Conservation (phyloP, 192 early-diverging fungal species). For the Gonapodya prolifera region DNA sequence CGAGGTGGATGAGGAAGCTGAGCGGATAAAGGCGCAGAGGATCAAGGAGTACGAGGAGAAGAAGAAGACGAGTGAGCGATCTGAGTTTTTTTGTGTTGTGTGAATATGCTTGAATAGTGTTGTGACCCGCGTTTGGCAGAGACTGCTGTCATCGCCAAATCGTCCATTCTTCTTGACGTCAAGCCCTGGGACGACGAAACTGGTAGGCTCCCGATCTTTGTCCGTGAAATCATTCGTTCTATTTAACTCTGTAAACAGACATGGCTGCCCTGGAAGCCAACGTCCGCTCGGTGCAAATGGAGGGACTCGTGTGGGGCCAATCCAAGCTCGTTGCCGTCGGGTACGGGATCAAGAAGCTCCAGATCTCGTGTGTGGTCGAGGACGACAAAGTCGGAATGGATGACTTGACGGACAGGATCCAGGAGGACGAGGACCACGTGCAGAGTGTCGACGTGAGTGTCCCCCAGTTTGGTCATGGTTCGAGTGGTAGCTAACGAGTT, state of each 20-base stretch:
- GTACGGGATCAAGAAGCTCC: slow-evolving; percentile 94
- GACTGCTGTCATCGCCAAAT: slow-evolving; percentile 82
- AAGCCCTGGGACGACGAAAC: slow-evolving; percentile 99
- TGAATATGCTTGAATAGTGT: background rate
- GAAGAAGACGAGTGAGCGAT: slow-evolving; percentile 70
- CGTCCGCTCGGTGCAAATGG: slow-evolving; percentile 67
- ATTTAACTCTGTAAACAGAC: too few relatives aligned
- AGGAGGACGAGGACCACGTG: slow-evolving; percentile 68
- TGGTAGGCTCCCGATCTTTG: slow-evolving; percentile 19
- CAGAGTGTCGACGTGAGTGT: slow-evolving; percentile 72
- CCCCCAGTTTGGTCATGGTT: background rate
- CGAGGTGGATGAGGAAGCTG: slow-evolving; percentile 80
- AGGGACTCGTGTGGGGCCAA: slow-evolving; percentile 63
- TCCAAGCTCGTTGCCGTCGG: slow-evolving; percentile 52
- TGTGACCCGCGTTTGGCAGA: slow-evolving; percentile 8
- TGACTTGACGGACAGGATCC: slow-evolving; percentile 70
- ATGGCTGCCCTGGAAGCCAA: slow-evolving; percentile 59
- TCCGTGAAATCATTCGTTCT: too few relatives aligned
- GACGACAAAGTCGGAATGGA: slow-evolving; percentile 84
- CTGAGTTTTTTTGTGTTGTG: background rate
- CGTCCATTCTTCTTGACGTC: slow-evolving; percentile 80
- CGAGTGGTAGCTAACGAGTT: background rate
- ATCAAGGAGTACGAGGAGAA: slow-evolving; percentile 81
- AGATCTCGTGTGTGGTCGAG: slow-evolving; percentile 82
- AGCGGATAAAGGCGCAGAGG: slow-evolving; percentile 75